Base-by-base conservation (phyloP, 345 rosid species). In the Trapa incisa region DNA sequence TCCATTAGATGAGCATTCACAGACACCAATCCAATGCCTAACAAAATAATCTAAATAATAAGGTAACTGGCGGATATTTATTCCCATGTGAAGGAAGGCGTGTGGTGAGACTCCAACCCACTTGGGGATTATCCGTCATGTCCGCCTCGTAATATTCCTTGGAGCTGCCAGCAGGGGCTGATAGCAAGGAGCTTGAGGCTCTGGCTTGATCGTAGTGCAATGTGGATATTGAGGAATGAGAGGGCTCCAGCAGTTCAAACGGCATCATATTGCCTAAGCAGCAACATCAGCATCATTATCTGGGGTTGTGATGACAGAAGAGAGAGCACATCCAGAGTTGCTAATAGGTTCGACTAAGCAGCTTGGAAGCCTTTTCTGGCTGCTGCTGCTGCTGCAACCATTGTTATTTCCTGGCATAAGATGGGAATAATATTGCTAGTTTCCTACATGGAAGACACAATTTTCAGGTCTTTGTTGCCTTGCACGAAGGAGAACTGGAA, bases 221-320 rank as follows among this genome's bases (percentile, higher is more conserved):
- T 63, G 76, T 77, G 4, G 87, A 65, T 71, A 75, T 78, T 72
- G 75, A 65, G 60, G 8, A 7, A 0, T 3, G 86, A 60, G 82
- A 68, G 47, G 77, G 70, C 12, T 74, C 75, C 71, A 71, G 74
- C 32, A 74, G 71, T 73, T 71, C 70, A 68, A 78, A 73, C 47
- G 77, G 85, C 75, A 68, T 76, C 69, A 75, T 66, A 73, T 75
- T 73, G 81, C 70, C 74, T 67, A 22, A 22, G 29, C 29, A 22
- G 29, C 29, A 22, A 80, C 64, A 67, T 78, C 80, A 45, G 12
- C 48, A 45, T 11, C 68, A 64, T 78, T 73, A 65, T 70, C 73
- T 48, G 84, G 50, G 74, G 79, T 6, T 77, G 84, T 60, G 86
- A 79, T 88, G 95, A 88, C 95, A 88, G 95, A 88, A 88, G 95